Evolutionary conservation across 768 basidiomycete species (phyloP).

Genomic region (Psilocybe cyanescens): DNA sequence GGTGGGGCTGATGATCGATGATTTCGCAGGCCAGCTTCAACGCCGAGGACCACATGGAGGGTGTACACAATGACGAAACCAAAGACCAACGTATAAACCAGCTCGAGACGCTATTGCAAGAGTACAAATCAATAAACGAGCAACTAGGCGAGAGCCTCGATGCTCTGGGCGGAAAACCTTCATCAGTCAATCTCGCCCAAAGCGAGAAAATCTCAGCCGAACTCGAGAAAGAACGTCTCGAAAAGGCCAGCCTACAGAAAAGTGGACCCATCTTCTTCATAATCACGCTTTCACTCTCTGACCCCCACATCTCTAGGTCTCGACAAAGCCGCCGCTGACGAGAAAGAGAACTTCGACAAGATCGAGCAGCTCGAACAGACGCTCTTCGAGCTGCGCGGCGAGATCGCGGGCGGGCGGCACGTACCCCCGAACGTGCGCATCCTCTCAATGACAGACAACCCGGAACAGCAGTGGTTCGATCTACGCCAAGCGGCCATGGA

Average conservation of each 20-base stretch:
- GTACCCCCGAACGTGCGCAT: slow-evolving; percentile 74
- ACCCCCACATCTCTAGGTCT: slow-evolving; percentile 40
- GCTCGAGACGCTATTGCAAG: slow-evolving; percentile 56
- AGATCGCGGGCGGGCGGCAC: slow-evolving; percentile 76
- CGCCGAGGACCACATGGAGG: slow-evolving; percentile 52
- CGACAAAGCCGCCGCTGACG: slow-evolving; percentile 37
- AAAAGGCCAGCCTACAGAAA: slow-evolving; percentile 38
- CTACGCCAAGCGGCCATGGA: slow-evolving; percentile 77
- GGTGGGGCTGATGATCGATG: not conserved
- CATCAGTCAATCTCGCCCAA: slow-evolving; percentile 23
- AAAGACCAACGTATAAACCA: slow-evolving; percentile 51
- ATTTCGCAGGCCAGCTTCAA: slow-evolving; percentile 59
- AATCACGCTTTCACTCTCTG: not conserved
- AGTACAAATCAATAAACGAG: slow-evolving; percentile 55
- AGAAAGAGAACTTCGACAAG: slow-evolving; percentile 45
- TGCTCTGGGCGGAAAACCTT: slow-evolving; percentile 39
- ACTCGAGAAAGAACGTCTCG: slow-evolving; percentile 34
- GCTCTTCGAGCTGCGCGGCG: slow-evolving; percentile 77
- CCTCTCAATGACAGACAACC: slow-evolving; percentile 75
- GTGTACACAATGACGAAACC: slow-evolving; percentile 35
- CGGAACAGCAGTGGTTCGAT: slow-evolving; percentile 82
- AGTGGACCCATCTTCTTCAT: slow-evolving; percentile 32
- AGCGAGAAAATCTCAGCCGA: slow-evolving; percentile 34
- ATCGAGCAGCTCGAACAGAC: slow-evolving; percentile 79
- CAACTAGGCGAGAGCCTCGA: slow-evolving; percentile 54